These are phyloP conservation scores for Ganoderma leucocontextum DNA, from an alignment of 1,284 basidiomycete genomes.

Conservation along the genomic window DNA sequence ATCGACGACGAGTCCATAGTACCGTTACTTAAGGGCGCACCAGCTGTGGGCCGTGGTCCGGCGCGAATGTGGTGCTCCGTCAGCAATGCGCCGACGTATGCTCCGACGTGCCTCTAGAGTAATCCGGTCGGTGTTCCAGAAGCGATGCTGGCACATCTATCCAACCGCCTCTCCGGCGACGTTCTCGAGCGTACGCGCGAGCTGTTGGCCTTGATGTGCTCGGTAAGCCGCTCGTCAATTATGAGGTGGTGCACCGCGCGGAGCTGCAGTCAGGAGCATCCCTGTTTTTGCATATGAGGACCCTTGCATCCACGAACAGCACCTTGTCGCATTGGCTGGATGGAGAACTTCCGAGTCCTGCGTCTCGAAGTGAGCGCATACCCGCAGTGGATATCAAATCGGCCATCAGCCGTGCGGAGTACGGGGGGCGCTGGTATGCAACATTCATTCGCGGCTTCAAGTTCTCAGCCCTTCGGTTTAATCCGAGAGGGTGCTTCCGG, in stretches of 20 bases:
- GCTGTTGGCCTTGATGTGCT: neutral
- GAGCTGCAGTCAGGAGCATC: neutral
- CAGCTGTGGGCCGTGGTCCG: neutral
- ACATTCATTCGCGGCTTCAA: neutral
- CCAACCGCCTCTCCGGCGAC: neutral
- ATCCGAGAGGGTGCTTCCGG: neutral
- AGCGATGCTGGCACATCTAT: constrained; percentile 2
- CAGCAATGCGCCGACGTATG: constrained; percentile 5
- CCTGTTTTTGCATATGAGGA: neutral
- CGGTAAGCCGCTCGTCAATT: constrained; percentile 1
- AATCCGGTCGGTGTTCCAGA: neutral
- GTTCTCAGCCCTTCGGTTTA: neutral
- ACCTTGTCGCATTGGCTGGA: neutral
- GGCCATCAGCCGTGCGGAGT: neutral
- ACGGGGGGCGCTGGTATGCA: neutral
- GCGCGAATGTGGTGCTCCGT: neutral
- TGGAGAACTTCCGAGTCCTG: neutral
- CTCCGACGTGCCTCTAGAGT: neutral
- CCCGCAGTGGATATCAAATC: neutral
- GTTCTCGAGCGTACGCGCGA: neutral
- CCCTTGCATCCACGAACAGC: neutral
- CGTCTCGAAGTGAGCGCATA: constrained; percentile 4
- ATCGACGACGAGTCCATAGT: neutral
- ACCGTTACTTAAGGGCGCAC: too few relatives aligned
- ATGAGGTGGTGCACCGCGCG: neutral